A percentile compares a stretch with the other conserved stretches of the same genome.
Evolutionary conservation across 2,329 filamentous ascomycete species (phyloP).

Genomic region (Biscogniauxia sp.): DNA sequence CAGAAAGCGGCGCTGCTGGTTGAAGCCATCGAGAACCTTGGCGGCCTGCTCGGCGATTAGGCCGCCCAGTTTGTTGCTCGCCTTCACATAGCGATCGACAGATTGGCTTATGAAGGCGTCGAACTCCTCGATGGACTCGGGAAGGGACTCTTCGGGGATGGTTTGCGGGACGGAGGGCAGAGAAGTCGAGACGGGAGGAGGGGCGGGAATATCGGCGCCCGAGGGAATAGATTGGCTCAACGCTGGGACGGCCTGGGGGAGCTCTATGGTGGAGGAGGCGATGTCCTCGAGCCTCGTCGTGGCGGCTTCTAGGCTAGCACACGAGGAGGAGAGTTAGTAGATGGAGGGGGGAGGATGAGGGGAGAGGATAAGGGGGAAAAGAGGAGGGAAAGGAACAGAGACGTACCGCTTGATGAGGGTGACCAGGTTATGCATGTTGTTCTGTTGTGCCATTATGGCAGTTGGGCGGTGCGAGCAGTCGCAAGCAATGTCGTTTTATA

Average conservation of each 20-base stretch:
- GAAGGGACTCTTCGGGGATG: slow-evolving; percentile 55
- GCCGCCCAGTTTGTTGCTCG: slow-evolving; percentile 76
- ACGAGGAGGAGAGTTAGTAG: too few relatives aligned
- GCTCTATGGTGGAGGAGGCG: slow-evolving; percentile 69
- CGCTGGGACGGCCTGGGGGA: slow-evolving; percentile 50
- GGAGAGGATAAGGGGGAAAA: too few relatives aligned
- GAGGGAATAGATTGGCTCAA: slow-evolving; percentile 41
- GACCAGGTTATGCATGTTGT: slow-evolving; percentile 93
- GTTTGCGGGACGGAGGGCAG: slow-evolving; percentile 36
- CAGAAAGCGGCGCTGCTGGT: slow-evolving; percentile 83
- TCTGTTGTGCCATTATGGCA: slow-evolving; percentile 63
- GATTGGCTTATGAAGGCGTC: slow-evolving; percentile 73
- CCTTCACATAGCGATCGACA: slow-evolving; percentile 72
- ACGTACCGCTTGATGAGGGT: slow-evolving; percentile 96
- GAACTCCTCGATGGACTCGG: slow-evolving; percentile 82
- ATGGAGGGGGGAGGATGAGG: too few relatives aligned
- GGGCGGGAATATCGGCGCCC: slow-evolving; percentile 35
- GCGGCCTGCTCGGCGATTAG: slow-evolving; percentile 73
- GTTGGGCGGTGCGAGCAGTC: not conserved
- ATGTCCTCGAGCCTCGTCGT: slow-evolving; percentile 97
- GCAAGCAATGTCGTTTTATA: slow-evolving; percentile 1
- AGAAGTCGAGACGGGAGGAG: slow-evolving; percentile 34
- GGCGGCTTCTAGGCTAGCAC: slow-evolving; percentile 84
- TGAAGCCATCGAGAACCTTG: slow-evolving; percentile 64
- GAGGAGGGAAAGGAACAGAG: not conserved